Base-by-base conservation (phyloP, 2,329 filamentous ascomycete genomes). In the Ustulina deusta region DNA sequence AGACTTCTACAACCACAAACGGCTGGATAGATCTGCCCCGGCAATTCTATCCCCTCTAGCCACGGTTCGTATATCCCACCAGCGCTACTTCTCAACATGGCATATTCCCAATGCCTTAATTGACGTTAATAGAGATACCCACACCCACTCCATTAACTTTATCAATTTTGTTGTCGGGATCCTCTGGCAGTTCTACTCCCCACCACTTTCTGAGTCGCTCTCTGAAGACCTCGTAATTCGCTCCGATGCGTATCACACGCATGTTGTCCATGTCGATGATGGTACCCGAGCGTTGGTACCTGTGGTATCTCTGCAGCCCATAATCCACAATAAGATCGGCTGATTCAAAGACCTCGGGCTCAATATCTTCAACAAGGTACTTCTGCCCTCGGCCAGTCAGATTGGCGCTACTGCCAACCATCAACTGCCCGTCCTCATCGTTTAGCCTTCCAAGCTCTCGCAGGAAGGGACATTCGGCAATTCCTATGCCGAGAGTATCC, bases 301-400 rank as follows among this genome's bases (percentile, higher is more conserved):
- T 38, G 22, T 66, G 59, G 20, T 66, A 66, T 6, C 64, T 56
- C 60, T 66, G 64, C 29, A 66, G 54, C 3, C 60, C 64, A 20
- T 66, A 66, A 22, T 66, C 64, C 3, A 66, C 64, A 1, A 66
- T 22, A 9, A 66, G 52, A 40, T 66, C 64, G 27, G 64, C 64
- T 7, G 52, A 48, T 7, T 46, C 25, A 7, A 40, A 48, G 27
- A 66, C 60, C 36, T 57, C 52, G 22, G 44, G 34, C 60, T 66
- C 64, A 17, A 66, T 63, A 20, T 66, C 64, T 32, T 66, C 44
- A 20, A 66, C 46, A 20, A 54, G 59, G 10, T 58, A 56, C 9
- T 66, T 66, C 5, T 52, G 44, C 15, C 64, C 64, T 34, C 20
- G 29, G 42, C 64, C 64, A 2, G 59, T 66, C 29, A 63, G 38